Base-by-base conservation (phyloP, 768 basidiomycete species). In the Pulveroboletus ravenelii region DNA sequence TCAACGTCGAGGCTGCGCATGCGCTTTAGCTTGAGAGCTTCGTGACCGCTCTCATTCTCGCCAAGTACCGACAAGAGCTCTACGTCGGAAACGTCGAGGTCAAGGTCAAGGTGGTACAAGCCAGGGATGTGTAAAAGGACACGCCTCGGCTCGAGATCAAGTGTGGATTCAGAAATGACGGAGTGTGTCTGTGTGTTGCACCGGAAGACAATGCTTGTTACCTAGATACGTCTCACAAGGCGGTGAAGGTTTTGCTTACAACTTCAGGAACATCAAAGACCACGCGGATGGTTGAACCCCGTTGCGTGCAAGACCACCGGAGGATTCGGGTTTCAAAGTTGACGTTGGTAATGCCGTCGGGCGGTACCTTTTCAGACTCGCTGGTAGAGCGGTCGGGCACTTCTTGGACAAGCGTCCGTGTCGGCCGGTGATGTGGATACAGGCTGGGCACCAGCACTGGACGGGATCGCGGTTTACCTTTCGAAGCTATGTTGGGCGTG, bases 401-500 rank as follows among this genome's bases (percentile, higher is more conserved):
- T 61, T 64, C 55, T 66, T 53, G 61, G 27, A 70, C 35, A 31
- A 60, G 63, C 2, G 50, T 37, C 6, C 52, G 31, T 34, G 57
- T 29, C 15, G 49, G 5, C 37, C 44, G 46, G 47, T 48, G 58
- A 38, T 61, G 57, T 2, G 66, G 62, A 49, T 70, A 72, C 18
- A 81, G 66, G 5, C 72, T 57, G 5, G 85, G 84, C 23, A 90
- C 72, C 37, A 72, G 62, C 1, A 81, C 81, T 12, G 75, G 77
- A 31, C 87, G 80, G 13, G 81, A 75, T 25, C 62, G 60, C 2
- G 84, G 77, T 58, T 74, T 78, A n/a, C 89, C 89, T 64, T 91
- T 92, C 46, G 82, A 81, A 3, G 77, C 68, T 46, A 92, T 87
- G 65, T 91, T 92, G 6, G 89, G 89, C 0, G 78, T 85, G 20